These are phyloP conservation scores for Ajuga chamaepitys DNA, from an alignment of 257 asterid species.

Conservation along the genomic window DNA sequence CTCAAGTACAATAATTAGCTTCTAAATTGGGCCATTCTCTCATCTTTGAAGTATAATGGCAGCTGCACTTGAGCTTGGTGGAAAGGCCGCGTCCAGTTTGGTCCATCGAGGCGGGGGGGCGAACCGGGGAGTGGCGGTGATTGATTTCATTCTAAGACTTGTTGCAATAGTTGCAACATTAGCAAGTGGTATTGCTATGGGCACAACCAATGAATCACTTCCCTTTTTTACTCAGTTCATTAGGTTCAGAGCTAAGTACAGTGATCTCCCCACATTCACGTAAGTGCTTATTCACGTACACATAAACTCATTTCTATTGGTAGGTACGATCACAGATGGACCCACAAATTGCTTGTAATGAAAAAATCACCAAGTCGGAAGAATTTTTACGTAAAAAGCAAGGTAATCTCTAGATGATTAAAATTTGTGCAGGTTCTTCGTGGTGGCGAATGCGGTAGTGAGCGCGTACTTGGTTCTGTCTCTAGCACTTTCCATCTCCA, in stretches of 20 bases:
- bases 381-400: too few relatives aligned
- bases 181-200: constrained; percentile 70
- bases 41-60: neutral
- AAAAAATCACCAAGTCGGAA: too few relatives aligned
- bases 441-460: constrained; percentile 61
- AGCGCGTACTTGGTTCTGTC: constrained; percentile 62
- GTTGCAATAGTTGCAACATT: constrained; percentile 40
- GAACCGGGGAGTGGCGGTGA: constrained; percentile 34
- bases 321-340: too few relatives aligned
- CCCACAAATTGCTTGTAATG: too few relatives aligned
- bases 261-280: constrained; percentile 64
- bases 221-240: constrained; percentile 48
- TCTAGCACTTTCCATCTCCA: constrained; percentile 51
- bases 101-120: constrained; percentile 8
- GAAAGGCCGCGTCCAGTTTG: constrained; percentile 17
- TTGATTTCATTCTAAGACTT: constrained; percentile 47
- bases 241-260: constrained; percentile 41
- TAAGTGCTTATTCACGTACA: constrained; percentile 17
- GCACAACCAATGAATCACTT: constrained; percentile 31
- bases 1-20: neutral
- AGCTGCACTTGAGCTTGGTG: constrained; percentile 24
- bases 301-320: too few relatives aligned
- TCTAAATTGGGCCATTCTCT: neutral
- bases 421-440: constrained; percentile 71
- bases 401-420: too few relatives aligned